phyloP scores from a whole-genome alignment of 768 basidiomycete species.

The Auriculariales sp. region DNA sequence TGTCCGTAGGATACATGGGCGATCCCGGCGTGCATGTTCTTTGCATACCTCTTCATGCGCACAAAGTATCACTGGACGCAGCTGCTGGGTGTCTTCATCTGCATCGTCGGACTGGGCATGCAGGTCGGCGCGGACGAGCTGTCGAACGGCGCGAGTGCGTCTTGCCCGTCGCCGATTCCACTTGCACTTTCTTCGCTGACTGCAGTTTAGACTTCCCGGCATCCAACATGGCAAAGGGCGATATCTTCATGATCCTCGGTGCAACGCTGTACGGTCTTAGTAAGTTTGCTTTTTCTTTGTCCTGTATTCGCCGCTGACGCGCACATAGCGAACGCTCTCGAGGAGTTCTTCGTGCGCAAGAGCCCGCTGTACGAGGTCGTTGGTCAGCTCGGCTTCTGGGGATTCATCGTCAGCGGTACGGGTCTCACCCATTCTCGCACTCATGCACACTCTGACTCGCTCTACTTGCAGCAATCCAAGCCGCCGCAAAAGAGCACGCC shows the following conservation, averaged over 20 bases:
- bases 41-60: slow-evolving; percentile 74
- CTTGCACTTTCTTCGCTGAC: too few species aligned
- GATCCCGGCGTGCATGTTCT: slow-evolving; percentile 72
- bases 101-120: slow-evolving; percentile 60
- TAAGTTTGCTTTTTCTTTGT: slow-evolving; percentile 24
- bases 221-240: slow-evolving; percentile 54
- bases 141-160: too few species aligned
- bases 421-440: not conserved
- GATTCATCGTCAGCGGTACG: slow-evolving; percentile 61
- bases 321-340: slow-evolving; percentile 63
- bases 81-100: slow-evolving; percentile 61
- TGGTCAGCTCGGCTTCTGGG: slow-evolving; percentile 78
- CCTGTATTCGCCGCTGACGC: not conserved
- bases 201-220: too few species aligned
- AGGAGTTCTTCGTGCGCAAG: slow-evolving; percentile 73
- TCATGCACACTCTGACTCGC: not conserved
- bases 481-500: slow-evolving; percentile 57
- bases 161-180: too few species aligned
- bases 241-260: slow-evolving; percentile 76
- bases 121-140: slow-evolving; percentile 72
- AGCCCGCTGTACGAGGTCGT: slow-evolving; percentile 78
- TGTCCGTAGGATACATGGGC: slow-evolving; percentile 45
- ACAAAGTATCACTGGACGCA: slow-evolving; percentile 75
- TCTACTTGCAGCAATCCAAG: too few species aligned
- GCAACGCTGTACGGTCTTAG: slow-evolving; percentile 80